Evolutionary conservation across 192 early-diverging fungal genomes (phyloP).

Genomic region (Chytriomyces confervae): DNA sequence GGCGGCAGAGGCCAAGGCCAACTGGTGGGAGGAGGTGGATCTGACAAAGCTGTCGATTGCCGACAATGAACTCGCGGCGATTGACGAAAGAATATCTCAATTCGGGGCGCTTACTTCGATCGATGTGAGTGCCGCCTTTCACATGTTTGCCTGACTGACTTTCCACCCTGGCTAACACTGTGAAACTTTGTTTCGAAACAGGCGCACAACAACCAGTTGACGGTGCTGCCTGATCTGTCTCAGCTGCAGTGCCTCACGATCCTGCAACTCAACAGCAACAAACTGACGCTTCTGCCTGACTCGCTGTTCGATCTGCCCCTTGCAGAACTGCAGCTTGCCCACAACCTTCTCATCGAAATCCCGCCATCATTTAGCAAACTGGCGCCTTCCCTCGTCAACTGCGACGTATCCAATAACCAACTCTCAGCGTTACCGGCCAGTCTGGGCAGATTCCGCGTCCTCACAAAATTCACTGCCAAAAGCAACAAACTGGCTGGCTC

Average conservation of each 20-base stretch:
- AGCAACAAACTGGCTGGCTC: conserved; percentile 26
- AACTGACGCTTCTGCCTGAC: conserved; percentile 30
- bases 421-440: conserved; percentile 17
- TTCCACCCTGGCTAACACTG: not conserved
- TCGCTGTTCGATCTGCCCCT: conserved; percentile 36
- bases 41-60: conserved; percentile 44
- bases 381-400: conserved; percentile 28
- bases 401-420: conserved; percentile 35
- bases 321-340: conserved; percentile 39
- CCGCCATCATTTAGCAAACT: not conserved
- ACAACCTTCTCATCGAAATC: conserved; percentile 45
- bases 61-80: conserved; percentile 44
- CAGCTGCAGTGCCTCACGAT: conserved; percentile 32
- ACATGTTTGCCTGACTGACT: not conserved
- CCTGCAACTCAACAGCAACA: conserved; percentile 48
- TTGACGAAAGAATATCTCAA: conserved; percentile 45
- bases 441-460: not conserved
- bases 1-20: conserved; percentile 23
- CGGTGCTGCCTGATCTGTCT: conserved; percentile 38
- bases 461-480: conserved; percentile 33
- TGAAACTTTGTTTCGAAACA: not conserved
- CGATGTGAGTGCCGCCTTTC: conserved; percentile 38
- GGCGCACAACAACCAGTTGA: conserved; percentile 49
- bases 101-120: conserved; percentile 45
- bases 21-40: conserved; percentile 55